Evolutionary conservation across 2,329 filamentous ascomycete genomes (phyloP).

Genomic region (Rutstroemia sp.): DNA sequence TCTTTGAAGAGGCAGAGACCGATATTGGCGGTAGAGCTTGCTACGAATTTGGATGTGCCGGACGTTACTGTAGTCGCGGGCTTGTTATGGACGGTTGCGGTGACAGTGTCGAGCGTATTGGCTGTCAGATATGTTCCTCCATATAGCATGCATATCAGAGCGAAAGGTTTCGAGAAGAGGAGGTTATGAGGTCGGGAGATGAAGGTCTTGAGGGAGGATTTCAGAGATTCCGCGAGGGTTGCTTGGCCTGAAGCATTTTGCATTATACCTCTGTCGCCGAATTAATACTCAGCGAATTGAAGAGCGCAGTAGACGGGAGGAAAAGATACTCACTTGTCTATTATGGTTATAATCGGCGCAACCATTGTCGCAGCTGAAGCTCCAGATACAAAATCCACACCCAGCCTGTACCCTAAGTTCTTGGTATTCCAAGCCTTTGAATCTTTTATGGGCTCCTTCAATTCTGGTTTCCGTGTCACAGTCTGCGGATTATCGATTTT

Average conservation of each 20-base stretch:
- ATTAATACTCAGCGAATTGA: conserved; percentile 13
- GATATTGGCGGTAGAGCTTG: conserved; percentile 77
- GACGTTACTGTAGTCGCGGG: conserved; percentile 59
- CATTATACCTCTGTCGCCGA: conserved; percentile 57
- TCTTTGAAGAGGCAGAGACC: conserved; percentile 86
- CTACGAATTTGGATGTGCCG: conserved; percentile 72
- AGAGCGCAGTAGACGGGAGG: not conserved
- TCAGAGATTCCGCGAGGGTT: conserved; percentile 52
- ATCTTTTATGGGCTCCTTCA: conserved; percentile 14
- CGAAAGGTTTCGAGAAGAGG: conserved; percentile 59
- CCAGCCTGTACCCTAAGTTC: conserved; percentile 59
- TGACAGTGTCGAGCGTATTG: conserved; percentile 75
- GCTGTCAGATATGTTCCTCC: conserved; percentile 84
- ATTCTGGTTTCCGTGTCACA: conserved; percentile 3
- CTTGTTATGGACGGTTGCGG: conserved; percentile 53
- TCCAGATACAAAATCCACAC: conserved; percentile 62
- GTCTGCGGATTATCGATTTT: conserved; percentile 7
- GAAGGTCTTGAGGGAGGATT: conserved; percentile 48
- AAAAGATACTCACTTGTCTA: conserved; percentile 59
- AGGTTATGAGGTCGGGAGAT: conserved; percentile 52
- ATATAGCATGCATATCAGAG: conserved; percentile 68
- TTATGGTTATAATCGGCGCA: conserved; percentile 78
- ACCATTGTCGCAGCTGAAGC: conserved; percentile 66
- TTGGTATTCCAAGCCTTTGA: conserved; percentile 62
- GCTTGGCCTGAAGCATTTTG: conserved; percentile 69